Percentiles rank a stretch among this genome's conserved stretches.
phyloP scores from a whole-genome alignment of 768 basidiomycete species.

The Boletellus ananas region DNA sequence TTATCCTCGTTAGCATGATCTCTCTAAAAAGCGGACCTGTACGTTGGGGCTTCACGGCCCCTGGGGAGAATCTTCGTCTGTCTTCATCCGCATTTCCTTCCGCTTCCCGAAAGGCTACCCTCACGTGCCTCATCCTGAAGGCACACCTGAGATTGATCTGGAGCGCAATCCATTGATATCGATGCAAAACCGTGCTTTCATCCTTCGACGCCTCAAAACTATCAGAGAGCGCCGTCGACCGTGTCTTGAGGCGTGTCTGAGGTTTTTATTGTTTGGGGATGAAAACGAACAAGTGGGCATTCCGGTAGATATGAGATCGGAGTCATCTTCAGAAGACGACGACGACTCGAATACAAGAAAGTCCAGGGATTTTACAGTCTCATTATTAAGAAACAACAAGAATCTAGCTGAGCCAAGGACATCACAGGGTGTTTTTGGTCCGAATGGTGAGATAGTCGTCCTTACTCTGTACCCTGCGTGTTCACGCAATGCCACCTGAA shows the following conservation, averaged over 20 bases:
- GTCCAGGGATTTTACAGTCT: conserved; percentile 48
- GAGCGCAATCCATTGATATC: conserved; percentile 82
- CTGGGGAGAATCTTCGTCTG: conserved; percentile 83
- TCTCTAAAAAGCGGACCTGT: conserved; percentile 71
- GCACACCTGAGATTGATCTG: conserved; percentile 72
- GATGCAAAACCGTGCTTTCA: conserved; percentile 69
- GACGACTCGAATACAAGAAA: conserved; percentile 40
- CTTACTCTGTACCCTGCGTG: neutral
- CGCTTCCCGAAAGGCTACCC: conserved; percentile 86
- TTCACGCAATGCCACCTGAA: conserved; percentile 1
- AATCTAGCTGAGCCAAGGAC: conserved; percentile 82
- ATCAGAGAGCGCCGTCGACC: conserved; percentile 74
- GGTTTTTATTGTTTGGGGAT: conserved; percentile 72
- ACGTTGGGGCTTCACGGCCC: conserved; percentile 86
- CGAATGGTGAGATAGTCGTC: conserved; percentile 57
- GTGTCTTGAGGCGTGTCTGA: conserved; percentile 78
- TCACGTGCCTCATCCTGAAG: conserved; percentile 53
- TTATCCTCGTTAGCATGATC: conserved; percentile 48
- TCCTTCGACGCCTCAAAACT: conserved; percentile 70
- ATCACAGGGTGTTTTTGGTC: conserved; percentile 85
- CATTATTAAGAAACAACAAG: conserved; percentile 60
- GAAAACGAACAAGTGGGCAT: conserved; percentile 50
- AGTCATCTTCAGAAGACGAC: conserved; percentile 68
- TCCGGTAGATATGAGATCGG: conserved; percentile 45
- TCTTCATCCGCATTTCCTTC: conserved; percentile 86